phyloP scores from a whole-genome alignment of 2,329 filamentous ascomycete species.

The Fusarium gaditjirri region DNA sequence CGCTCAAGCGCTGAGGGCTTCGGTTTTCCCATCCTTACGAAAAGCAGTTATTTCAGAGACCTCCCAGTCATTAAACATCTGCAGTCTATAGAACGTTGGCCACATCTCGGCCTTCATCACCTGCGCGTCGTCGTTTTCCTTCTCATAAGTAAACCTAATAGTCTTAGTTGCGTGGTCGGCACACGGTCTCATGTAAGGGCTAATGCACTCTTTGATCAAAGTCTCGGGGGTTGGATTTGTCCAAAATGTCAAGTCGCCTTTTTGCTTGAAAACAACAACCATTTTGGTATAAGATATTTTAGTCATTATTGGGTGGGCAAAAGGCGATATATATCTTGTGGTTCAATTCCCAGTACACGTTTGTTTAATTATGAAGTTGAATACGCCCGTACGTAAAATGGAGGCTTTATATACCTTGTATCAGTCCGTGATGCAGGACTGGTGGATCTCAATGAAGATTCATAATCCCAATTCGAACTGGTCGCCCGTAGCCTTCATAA shows the following conservation, averaged over 20 bases:
- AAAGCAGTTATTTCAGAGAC: not conserved
- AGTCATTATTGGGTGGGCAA: not conserved
- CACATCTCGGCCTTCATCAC: not conserved
- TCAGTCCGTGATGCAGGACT: accelerated
- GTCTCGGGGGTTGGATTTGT: not conserved
- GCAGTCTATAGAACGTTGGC: not conserved
- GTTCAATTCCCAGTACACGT: too few species aligned
- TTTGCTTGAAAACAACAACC: not conserved
- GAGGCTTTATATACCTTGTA: not conserved
- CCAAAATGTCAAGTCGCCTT: not conserved
- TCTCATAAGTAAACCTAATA: not conserved
- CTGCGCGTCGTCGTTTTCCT: not conserved
- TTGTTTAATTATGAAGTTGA: too few species aligned
- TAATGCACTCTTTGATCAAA: not conserved
- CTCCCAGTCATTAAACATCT: not conserved
- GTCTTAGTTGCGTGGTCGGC: not conserved
- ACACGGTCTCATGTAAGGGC: not conserved
- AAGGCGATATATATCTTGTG: too few species aligned
- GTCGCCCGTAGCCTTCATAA: accelerated
- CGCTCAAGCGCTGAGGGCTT: accelerated
- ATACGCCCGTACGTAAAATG: too few species aligned
- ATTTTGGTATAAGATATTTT: not conserved
- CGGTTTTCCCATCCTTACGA: not conserved
- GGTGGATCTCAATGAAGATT: accelerated
- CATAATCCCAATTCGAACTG: accelerated